Evolutionary conservation across 2,329 filamentous ascomycete species (phyloP), one percentile per base, ranked within the genome.

Genomic region (Neonectria faginata): DNA sequence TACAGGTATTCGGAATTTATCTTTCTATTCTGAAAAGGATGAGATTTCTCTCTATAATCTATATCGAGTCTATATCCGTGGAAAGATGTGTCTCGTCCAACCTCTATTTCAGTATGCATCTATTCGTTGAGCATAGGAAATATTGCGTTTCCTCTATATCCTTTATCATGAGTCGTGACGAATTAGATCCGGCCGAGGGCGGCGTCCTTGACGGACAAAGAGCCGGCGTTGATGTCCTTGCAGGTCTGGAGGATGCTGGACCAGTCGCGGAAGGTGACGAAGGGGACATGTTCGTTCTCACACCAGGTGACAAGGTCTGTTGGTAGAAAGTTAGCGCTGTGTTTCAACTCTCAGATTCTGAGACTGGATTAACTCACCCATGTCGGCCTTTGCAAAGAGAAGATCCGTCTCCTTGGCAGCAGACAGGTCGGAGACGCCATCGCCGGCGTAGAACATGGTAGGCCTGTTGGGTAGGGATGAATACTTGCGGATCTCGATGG

Each of bases 371-470:
- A 39, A 75, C 85, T 73, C 82, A 93, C 92, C 92, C 78, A 93
- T 90, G 22, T 93, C 95, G 69, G 92, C 91, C 85, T 97, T 97
- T 57, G 95, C 95, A 75, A 98, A 98, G 39, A 98, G 84, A 58
- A 98, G 81, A 78, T 98, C 94, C 2, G 94, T 97, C 84, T 98
- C 94, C 72, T 91, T 89, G 3, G 96, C 95, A 9, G 95, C 96
- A 27, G 92, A 97, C 57, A 98, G 84, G 77, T 98, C 95, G 3
- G 92, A 97, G 5, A 97, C 93, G 53, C 95, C 95, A 73, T 98
- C 95, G 63, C 96, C 96, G 33, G 96, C 95, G 75, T 99, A 99
- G 79, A 98, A 93, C 81, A 98, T 88, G 42, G 89, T 90, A 2
- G 96, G 96, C 45, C 94, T 86, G 74, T 91, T 80, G 0, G 92